Evolutionary conservation across 2,329 filamentous ascomycete genomes (phyloP).

Genomic region (Curvularia hawaiiensis): DNA sequence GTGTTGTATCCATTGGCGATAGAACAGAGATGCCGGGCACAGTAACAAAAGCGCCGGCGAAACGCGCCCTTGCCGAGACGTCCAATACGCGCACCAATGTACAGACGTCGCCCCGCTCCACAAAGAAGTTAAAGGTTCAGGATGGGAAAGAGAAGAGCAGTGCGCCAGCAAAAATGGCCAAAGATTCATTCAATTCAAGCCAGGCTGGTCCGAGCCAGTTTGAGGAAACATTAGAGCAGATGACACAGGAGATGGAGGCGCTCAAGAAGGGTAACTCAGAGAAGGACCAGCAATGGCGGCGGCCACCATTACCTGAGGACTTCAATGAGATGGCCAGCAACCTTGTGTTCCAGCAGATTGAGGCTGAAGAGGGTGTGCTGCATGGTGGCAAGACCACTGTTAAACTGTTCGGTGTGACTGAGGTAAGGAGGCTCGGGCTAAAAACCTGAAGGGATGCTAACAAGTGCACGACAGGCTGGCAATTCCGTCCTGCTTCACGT

Average conservation of each 20-base stretch:
- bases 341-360: conserved; percentile 94
- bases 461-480: conserved; percentile 57
- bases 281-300: conserved; percentile 90
- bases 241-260: conserved; percentile 89
- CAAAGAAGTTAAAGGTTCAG: conserved; percentile 87
- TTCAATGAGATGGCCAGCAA: conserved; percentile 69
- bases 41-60: conserved; percentile 47
- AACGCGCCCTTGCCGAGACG: conserved; percentile 55
- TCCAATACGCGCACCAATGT: conserved; percentile 53
- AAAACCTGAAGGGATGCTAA: conserved; percentile 17
- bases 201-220: conserved; percentile 89
- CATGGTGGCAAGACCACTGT: conserved; percentile 77
- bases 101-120: conserved; percentile 53
- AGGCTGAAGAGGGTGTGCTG: conserved; percentile 86
- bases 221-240: conserved; percentile 93
- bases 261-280: conserved; percentile 87
- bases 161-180: conserved; percentile 66
- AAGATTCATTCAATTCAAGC: conserved; percentile 65
- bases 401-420: conserved; percentile 92
- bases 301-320: conserved; percentile 61
- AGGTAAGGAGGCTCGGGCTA: conserved; percentile 54
- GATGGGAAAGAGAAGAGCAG: conserved; percentile 61
- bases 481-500: conserved; percentile 96
- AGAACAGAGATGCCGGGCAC: conserved; percentile 39
- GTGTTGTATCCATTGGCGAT: not conserved